Conservation (phyloP, 2,329 filamentous ascomycete species). For the Penicillium brevicompactum region DNA sequence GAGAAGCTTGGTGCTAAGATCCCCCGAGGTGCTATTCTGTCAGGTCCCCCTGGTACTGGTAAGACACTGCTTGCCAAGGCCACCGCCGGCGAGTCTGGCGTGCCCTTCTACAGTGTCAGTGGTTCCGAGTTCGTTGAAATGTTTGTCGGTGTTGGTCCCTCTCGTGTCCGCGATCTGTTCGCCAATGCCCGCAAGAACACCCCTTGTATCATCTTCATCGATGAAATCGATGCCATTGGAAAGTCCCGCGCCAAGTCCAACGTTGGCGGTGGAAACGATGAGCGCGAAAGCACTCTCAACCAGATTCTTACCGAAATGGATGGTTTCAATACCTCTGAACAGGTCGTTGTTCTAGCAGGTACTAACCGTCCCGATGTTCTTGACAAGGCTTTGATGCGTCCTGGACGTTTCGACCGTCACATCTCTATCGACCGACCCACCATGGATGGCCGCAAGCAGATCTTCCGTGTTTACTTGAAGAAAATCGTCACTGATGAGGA, state of each 20-base stretch:
- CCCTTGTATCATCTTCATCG: constrained; percentile 98
- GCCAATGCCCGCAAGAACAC: constrained; percentile 92
- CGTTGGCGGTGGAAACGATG: constrained; percentile 90
- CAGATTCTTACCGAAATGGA: constrained; percentile 99
- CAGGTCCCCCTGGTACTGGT: constrained; percentile 96
- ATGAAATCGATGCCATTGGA: constrained; percentile 98
- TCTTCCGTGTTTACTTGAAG: constrained; percentile 90
- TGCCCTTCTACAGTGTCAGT: constrained; percentile 97
- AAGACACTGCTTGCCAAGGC: constrained; percentile 97
- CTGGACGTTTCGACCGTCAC: constrained; percentile 94
- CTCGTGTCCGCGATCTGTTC: constrained; percentile 91
- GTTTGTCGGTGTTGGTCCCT: constrained; percentile 98
- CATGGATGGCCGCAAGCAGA: constrained; percentile 94
- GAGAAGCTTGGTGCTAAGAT: constrained; percentile 96
- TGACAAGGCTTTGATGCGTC: constrained; percentile 93
- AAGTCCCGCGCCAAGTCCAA: constrained; percentile 82
- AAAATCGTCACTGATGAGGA: constrained; percentile 95
- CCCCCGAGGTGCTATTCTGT: constrained; percentile 91
- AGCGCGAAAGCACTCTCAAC: constrained; percentile 94
- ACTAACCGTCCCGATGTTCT: constrained; percentile 95
- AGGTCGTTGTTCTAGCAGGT: constrained; percentile 94
- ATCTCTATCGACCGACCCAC: constrained; percentile 94
- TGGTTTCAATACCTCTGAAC: constrained; percentile 94
- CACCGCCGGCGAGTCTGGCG: constrained; percentile 92
- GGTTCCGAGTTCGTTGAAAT: constrained; percentile 99